These are phyloP conservation scores for Cryomyces antarcticus DNA, from an alignment of 495 filamentous ascomycete species.

Conservation along the genomic window DNA sequence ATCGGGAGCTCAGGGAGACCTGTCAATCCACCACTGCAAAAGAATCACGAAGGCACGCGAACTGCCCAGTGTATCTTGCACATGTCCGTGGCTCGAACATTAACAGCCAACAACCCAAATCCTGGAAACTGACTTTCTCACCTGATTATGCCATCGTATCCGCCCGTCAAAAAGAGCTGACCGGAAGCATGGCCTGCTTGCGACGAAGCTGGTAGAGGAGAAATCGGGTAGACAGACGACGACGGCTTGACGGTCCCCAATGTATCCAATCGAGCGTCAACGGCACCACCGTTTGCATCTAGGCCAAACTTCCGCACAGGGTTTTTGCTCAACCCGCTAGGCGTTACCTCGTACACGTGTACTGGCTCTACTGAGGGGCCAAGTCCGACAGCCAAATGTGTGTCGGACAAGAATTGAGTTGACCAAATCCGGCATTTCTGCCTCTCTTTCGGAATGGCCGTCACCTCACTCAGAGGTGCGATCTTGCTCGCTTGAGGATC, in stretches of 20 bases:
- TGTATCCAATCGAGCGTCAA: constrained; percentile 6
- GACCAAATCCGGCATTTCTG: constrained; percentile 26
- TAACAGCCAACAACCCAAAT: too few species aligned
- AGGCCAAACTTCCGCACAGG: constrained; percentile 21
- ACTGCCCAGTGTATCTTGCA: too few species aligned
- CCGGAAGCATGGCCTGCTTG: constrained; percentile 15
- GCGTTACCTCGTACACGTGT: constrained; percentile 27
- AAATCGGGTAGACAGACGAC: constrained; percentile 28
- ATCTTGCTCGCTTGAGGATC: constrained; percentile 14
- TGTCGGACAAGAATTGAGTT: constrained; percentile 26
- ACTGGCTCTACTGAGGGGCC: constrained; percentile 26
- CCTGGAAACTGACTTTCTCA: constrained; percentile 4
- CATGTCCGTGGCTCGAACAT: too few species aligned
- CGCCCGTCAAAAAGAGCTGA: constrained; percentile 38
- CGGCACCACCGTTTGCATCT: constrained; percentile 12
- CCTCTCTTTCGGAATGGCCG: constrained; percentile 9
- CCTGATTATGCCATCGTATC: constrained; percentile 37
- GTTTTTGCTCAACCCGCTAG: constrained; percentile 18
- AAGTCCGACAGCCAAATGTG: constrained; percentile 29
- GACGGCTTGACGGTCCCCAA: background rate
- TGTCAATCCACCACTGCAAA: too few species aligned
- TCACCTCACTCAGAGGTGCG: constrained; percentile 21
- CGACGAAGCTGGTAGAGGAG: constrained; percentile 23
- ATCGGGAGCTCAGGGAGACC: too few species aligned
- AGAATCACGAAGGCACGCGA: too few species aligned